Percentiles rank a stretch among this genome's conserved stretches.
phyloP scores from a whole-genome alignment of 495 filamentous ascomycete species.

The Aspergillus steynii region DNA sequence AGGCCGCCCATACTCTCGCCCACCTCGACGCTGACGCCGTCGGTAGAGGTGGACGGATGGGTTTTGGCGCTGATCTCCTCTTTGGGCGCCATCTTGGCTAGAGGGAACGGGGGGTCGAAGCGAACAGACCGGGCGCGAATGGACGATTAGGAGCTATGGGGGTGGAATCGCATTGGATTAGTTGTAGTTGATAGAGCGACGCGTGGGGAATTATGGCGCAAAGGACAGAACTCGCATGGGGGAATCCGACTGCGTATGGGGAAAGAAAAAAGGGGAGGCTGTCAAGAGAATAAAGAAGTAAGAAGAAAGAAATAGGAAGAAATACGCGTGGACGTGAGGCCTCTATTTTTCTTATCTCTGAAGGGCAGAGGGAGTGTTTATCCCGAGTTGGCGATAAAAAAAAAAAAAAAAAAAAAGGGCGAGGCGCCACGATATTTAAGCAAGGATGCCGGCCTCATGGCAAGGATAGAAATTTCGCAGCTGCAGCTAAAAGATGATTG shows the following conservation, averaged over 20 bases:
- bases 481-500: background rate
- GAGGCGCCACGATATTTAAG: background rate
- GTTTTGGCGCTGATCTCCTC: constrained; percentile 3
- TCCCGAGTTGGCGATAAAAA: background rate
- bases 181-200: background rate
- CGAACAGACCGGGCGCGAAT: background rate
- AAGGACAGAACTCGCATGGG: background rate
- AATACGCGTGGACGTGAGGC: background rate
- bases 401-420: background rate
- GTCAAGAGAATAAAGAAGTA: background rate
- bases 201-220: background rate
- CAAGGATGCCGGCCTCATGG: background rate
- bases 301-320: background rate
- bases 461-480: background rate
- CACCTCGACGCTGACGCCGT: constrained; percentile 3
- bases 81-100: constrained; percentile 4
- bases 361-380: background rate
- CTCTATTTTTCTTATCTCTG: background rate
- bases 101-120: background rate
- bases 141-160: constrained; percentile 20
- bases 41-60: background rate
- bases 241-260: background rate
- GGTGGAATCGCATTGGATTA: background rate
- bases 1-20: constrained; percentile 12
- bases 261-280: background rate